Evolutionary conservation across 306 rosid genomes (phyloP), one percentile per base, ranked within the genome.

Genomic region (Mimosa pudica): DNA sequence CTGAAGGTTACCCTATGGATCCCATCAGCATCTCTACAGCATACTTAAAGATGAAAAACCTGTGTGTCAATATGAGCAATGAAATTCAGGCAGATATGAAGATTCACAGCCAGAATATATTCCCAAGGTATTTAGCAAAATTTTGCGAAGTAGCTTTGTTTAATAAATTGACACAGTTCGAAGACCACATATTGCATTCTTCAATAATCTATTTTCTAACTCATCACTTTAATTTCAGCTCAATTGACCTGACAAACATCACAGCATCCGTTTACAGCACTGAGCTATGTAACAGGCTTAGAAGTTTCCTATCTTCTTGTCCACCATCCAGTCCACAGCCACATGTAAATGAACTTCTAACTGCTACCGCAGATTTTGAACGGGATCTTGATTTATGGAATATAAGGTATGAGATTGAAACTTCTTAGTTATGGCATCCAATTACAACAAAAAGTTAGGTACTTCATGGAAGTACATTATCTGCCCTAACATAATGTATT

Each of bases 81-180:
- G 99, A 95, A 88, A 93, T 95, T 82, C 92, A 86, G 88, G 96
- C 94, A 57, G 99, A 95, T 87, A 91, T 92, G 81, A 90, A 85
- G 86, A 95, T 95, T 77, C 97, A 93, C 77, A 71, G 88, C 61
- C 94, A 92, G 85, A 83, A 93, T 77, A 80, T 95, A 77, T 89
- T 95, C 84, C 99, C 99, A 54, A 95, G 98, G 99, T 95, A 90
- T 70, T 71, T 54, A 46, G 70, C 76, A 73, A 71, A 44, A 7
- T 64, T 32, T 41, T 48, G 42, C 14, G 33, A 61, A 80, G 38
- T 52, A 77, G 16, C 72, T 60, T 1, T 73, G 66, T 49, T 45
- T 62, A 52, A 14, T 70, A 74, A 58, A 66, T 76, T 52, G 76
- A 44, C 60, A 35, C 45, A 16, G 72, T 41, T 41, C 48, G 17